Conservation (phyloP, 2,329 filamentous ascomycete species). For the Penicillium sp. region DNA sequence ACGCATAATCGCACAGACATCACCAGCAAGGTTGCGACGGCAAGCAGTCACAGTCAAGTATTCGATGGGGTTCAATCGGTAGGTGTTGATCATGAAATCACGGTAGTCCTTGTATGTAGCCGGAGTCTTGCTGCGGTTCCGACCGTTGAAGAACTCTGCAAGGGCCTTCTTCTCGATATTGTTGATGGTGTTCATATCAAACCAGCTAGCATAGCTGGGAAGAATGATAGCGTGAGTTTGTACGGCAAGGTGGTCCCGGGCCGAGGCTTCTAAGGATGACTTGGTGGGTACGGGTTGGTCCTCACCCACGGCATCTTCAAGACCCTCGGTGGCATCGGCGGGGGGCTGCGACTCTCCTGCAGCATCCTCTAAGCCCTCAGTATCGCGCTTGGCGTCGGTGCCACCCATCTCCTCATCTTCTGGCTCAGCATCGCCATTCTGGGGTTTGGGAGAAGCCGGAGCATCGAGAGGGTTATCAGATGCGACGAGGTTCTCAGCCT, state of each 20-base stretch:
- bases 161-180: constrained; percentile 90
- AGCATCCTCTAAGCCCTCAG: constrained; percentile 46
- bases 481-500: constrained; percentile 28
- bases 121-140: constrained; percentile 96
- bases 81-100: constrained; percentile 99
- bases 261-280: constrained; percentile 77
- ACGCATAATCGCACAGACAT: constrained; percentile 98
- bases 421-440: constrained; percentile 56
- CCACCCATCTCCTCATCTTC: constrained; percentile 84
- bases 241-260: constrained; percentile 85
- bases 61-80: constrained; percentile 90
- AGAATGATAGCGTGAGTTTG: constrained; percentile 96
- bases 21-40: constrained; percentile 87
- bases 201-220: constrained; percentile 97
- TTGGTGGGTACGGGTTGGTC: constrained; percentile 68
- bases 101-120: constrained; percentile 98
- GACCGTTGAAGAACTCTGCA: constrained; percentile 97
- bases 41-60: constrained; percentile 97
- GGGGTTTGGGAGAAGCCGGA: constrained; percentile 62
- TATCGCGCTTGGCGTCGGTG: constrained; percentile 48
- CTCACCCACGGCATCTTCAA: constrained; percentile 44
- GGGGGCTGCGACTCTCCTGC: constrained; percentile 46
- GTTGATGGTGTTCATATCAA: constrained; percentile 94
- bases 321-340: constrained; percentile 44
- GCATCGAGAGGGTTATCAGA: constrained; percentile 70